These are phyloP conservation scores for Phytophthora tubulina DNA, from an alignment of 352 stramenopile genomes.

Conservation along the genomic window DNA sequence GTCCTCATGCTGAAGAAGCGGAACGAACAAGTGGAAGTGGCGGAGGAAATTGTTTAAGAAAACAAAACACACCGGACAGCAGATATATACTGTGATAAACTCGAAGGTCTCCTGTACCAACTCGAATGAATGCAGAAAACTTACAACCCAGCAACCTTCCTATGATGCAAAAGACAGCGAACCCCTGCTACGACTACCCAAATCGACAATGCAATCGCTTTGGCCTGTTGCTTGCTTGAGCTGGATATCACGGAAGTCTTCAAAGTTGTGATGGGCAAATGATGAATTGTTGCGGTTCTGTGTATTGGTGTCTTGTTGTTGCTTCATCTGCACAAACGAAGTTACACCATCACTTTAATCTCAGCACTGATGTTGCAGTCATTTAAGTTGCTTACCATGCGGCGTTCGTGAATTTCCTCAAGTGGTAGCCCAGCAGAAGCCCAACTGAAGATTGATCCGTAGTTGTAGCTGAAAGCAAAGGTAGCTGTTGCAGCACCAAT, in stretches of 20 bases:
- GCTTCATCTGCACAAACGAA: not conserved
- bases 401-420: constrained; percentile 58
- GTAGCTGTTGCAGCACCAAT: constrained; percentile 56
- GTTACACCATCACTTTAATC: not conserved
- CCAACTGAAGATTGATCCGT: constrained; percentile 71
- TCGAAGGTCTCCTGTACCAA: no score
- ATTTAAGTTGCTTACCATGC: constrained; percentile 43
- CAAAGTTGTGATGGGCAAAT: constrained; percentile 43
- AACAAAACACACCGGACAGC: no score
- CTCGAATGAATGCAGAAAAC: no score
- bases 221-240: constrained; percentile 28
- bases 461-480: constrained; percentile 76
- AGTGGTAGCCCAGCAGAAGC: constrained; percentile 63
- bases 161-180: no score
- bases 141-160: no score
- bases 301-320: no score
- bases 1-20: constrained; percentile 33
- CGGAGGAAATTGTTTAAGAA: constrained; percentile 18
- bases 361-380: no score
- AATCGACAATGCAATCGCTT: constrained; percentile 41
- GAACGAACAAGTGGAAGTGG: constrained; percentile 7
- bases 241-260: constrained; percentile 40
- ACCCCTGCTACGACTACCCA: constrained; percentile 21
- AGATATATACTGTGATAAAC: no score
- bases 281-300: not conserved